A percentile compares a stretch with the other conserved stretches of the same genome.
Conservation (phyloP, 768 basidiomycete species). For the Naematelia encephala region DNA sequence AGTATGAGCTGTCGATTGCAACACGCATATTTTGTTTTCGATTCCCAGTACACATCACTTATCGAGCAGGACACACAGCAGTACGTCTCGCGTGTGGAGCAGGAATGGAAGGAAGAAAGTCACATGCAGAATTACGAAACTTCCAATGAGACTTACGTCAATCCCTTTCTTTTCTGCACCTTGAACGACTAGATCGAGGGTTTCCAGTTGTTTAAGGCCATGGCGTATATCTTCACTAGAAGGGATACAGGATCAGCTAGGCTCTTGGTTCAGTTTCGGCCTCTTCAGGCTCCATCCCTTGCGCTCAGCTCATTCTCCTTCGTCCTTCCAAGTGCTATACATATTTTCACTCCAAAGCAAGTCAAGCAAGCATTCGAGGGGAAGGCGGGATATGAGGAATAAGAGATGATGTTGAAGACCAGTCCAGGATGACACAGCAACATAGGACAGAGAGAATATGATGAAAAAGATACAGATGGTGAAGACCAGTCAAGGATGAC, state of each 20-base stretch:
- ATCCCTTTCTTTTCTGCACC: constrained; percentile 39
- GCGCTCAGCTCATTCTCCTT: too few relatives aligned
- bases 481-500: neutral
- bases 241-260: too few relatives aligned
- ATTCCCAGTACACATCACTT: neutral
- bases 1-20: neutral
- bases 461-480: neutral
- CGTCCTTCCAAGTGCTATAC: neutral
- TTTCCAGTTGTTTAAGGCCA: constrained; percentile 41
- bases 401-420: neutral
- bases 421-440: neutral
- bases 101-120: neutral
- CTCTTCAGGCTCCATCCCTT: too few relatives aligned
- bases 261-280: too few relatives aligned
- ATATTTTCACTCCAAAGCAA: neutral
- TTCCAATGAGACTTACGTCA: constrained; percentile 26
- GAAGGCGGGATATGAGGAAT: constrained; percentile 1
- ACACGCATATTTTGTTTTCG: too few relatives aligned
- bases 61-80: constrained; percentile 1
- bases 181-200: constrained; percentile 35
- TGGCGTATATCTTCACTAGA: constrained; percentile 42
- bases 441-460: neutral
- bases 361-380: neutral
- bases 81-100: neutral
- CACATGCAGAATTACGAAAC: neutral